Percentiles rank a stretch among this genome's conserved stretches.
Conservation (phyloP, 805 yeast genomes). For the Wickerhamiella cacticola region DNA sequence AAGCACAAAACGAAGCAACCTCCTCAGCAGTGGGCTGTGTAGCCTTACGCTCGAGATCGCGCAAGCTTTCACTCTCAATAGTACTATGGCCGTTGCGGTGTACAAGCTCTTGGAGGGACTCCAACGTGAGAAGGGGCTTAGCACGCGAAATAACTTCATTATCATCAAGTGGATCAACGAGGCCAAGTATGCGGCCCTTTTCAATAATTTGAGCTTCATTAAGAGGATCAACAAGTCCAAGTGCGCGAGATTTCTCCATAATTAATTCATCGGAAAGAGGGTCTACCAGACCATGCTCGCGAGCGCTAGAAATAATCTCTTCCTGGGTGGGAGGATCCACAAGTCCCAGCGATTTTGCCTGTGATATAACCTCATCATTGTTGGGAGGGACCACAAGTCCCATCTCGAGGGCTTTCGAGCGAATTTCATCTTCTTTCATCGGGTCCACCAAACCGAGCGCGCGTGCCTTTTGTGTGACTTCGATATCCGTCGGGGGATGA, state of each 20-base stretch:
- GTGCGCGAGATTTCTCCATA: not conserved
- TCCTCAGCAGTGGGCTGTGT: conserved; percentile 28
- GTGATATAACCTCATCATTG: not conserved
- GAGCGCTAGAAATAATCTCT: conserved; percentile 17
- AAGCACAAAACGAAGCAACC: conserved; percentile 18
- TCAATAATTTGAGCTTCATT: not conserved
- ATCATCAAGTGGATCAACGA: conserved; percentile 4
- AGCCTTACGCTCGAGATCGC: conserved; percentile 10
- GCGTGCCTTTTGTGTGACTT: conserved; percentile 21
- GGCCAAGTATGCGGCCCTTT: conserved; percentile 2
- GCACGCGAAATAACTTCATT: conserved; percentile 6
- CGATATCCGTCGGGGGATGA: conserved; percentile 47
- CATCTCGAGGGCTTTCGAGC: conserved; percentile 9
- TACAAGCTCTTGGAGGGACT: not conserved
- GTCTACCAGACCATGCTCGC: conserved; percentile 18
- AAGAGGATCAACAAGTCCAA: conserved; percentile 16
- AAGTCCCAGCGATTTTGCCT: conserved; percentile 11
- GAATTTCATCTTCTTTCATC: conserved; percentile 10
- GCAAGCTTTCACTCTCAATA: not conserved
- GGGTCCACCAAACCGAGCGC: conserved; percentile 20
- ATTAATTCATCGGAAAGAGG: conserved; percentile 1
- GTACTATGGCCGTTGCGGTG: not conserved
- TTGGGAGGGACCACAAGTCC: conserved; percentile 6
- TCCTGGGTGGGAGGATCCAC: conserved; percentile 14
- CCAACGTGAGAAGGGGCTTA: not conserved